These are phyloP conservation scores for Amylocarpus encephaloides DNA, from an alignment of 2,329 filamentous ascomycete genomes.

Conservation along the genomic window DNA sequence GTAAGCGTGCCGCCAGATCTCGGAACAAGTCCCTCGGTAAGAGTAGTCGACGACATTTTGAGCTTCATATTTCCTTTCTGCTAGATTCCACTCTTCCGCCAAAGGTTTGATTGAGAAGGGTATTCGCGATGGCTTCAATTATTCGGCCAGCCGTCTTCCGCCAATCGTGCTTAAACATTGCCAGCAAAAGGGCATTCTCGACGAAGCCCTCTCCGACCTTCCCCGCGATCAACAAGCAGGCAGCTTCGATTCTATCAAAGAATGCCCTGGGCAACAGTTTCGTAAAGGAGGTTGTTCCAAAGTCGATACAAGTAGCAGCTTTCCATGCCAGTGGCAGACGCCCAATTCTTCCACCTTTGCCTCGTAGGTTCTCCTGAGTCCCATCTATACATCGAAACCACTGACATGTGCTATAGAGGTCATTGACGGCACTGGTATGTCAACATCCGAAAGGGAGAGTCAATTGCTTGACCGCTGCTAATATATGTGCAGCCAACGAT, in stretches of 20 bases:
- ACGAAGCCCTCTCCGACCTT: slow-evolving; percentile 32
- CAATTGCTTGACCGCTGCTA: slow-evolving; percentile 7
- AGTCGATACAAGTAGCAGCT: slow-evolving; percentile 54
- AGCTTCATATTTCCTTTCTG: slow-evolving; percentile 4
- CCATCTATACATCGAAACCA: slow-evolving; percentile 8
- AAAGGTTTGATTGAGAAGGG: slow-evolving; percentile 10
- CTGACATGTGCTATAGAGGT: slow-evolving; percentile 55
- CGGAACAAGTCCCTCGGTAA: slow-evolving; percentile 10
- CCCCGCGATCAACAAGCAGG: slow-evolving; percentile 30
- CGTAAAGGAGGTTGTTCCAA: slow-evolving; percentile 35
- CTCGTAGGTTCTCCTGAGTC: slow-evolving; percentile 55
- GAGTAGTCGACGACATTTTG: slow-evolving; percentile 4
- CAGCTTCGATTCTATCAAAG: slow-evolving; percentile 23
- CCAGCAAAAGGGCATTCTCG: slow-evolving; percentile 39
- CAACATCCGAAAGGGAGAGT: background rate
- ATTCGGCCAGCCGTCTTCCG: slow-evolving; percentile 43
- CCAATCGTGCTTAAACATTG: slow-evolving; percentile 37
- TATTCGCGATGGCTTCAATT: slow-evolving; percentile 43
- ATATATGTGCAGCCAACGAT: slow-evolving; percentile 65
- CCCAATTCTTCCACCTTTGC: slow-evolving; percentile 73
- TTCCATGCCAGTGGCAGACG: slow-evolving; percentile 80
- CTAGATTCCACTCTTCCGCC: slow-evolving; percentile 5
- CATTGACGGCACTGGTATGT: slow-evolving; percentile 67
- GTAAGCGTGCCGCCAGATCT: slow-evolving; percentile 12
- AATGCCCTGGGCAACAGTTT: slow-evolving; percentile 30